Conservation (phyloP, 177 flowering plant genomes). For the Vitis hybrid region DNA sequence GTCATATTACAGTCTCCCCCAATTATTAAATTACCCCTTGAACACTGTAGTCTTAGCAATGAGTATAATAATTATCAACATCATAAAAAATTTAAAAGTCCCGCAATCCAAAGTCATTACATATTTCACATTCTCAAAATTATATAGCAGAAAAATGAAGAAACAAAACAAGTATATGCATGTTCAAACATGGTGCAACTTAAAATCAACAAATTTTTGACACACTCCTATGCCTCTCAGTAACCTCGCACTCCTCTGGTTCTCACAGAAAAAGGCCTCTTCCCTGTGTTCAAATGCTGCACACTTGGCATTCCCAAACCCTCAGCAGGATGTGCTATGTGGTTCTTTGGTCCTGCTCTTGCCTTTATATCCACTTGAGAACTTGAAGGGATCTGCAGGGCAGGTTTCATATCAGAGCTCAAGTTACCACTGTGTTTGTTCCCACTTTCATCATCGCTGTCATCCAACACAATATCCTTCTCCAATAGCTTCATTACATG, state of each 20-base stretch:
- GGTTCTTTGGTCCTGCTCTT: conserved; percentile 4
- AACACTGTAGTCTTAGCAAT: too few relatives aligned
- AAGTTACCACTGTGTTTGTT: conserved; percentile 10
- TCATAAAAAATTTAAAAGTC: too few relatives aligned
- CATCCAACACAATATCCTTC: conserved; percentile 36
- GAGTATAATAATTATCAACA: too few relatives aligned
- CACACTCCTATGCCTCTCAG: conserved; percentile 14
- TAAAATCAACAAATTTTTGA: too few relatives aligned
- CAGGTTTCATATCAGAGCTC: conserved; percentile 5
- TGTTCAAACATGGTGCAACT: too few relatives aligned
- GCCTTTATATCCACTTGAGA: conserved; percentile 16
- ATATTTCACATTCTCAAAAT: too few relatives aligned
- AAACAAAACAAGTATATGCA: too few relatives aligned
- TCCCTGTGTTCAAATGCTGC: conserved; percentile 24
- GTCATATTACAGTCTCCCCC: too few relatives aligned
- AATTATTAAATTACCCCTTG: too few relatives aligned
- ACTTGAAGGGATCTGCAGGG: conserved; percentile 17
- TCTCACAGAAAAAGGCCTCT: conserved; percentile 61
- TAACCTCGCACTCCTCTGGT: conserved; percentile 40
- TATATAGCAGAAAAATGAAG: too few relatives aligned
- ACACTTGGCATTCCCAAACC: conserved; percentile 5
- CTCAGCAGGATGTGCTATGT: conserved; percentile 5
- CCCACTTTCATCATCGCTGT: conserved; percentile 40
- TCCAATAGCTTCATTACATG: conserved; percentile 15
- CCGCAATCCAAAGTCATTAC: too few relatives aligned